Base-by-base conservation (phyloP, 768 basidiomycete genomes). In the Macrolepiota albuminosa region DNA sequence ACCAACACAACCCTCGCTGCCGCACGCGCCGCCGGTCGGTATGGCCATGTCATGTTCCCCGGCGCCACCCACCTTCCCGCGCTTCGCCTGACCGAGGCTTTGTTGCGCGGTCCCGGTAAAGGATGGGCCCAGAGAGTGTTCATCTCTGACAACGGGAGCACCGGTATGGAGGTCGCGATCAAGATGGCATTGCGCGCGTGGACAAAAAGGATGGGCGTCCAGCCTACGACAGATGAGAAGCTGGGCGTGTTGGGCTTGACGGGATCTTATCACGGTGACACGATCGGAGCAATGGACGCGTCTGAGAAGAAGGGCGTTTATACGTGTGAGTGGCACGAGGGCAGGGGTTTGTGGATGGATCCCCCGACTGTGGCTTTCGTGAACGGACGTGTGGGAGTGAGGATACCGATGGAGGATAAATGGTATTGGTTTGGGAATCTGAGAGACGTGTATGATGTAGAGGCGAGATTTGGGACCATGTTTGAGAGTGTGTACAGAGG, bases 1-100 rank as follows among this genome's bases (percentile, higher is more conserved):
- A 83, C 91, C 0, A 74, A 84, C 0, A 79, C 97, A 14, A 87
- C 91, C 0, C 78, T 95, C 46, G 93, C 95, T 9, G 95, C 93
- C 0, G 95, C 95, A 2, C 79, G 82, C 37, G 94, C 95, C 6
- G 88, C 93, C 18, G 96, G 96, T 8, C 82, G 96, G 3, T 98
- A 98, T 67, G 96, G 96, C 0, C 96, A 98, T 72, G 95, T 98
- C 65, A 93, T 98, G 79, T 98, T 95, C 71, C 96, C 96, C 9
- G 85, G 89, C 63, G 90, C 91, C 2, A 86, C 87, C 0, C 91
- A 98, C 69, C 79, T 83, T 3, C 96, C 96, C 9, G 96, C 96
- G 0, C 77, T 98, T 3, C 74, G 81, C 36, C 83, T 98, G 24
- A 87, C 93, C 1, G 95, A 98, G 68, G 82, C 83, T 21, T 78